Evolutionary conservation across 2,329 filamentous ascomycete genomes (phyloP).

Genomic region (Rutstroemia sp.): DNA sequence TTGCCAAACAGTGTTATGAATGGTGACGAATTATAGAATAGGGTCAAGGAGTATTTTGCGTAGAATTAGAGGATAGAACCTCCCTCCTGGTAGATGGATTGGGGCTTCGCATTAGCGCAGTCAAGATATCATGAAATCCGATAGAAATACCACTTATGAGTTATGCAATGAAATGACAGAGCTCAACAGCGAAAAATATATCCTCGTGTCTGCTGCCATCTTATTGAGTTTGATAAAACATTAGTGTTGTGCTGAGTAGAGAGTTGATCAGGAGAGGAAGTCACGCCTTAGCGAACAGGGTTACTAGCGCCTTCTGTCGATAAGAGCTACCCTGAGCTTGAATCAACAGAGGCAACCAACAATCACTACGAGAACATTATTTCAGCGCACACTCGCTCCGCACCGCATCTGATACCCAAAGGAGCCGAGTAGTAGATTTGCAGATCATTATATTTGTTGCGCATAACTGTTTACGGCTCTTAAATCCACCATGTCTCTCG

Average conservation of each 20-base stretch:
- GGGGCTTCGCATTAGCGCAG: no score
- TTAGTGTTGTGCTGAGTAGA: neutral
- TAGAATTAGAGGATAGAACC: no score
- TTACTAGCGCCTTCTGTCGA: constrained; percentile 9
- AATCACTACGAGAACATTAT: neutral
- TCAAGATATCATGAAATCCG: no score
- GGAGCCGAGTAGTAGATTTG: neutral
- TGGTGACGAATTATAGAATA: constrained; percentile 2
- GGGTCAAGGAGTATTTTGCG: no score
- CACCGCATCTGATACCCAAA: constrained; percentile 8
- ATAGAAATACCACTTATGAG: no score
- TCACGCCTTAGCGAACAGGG: constrained; percentile 5
- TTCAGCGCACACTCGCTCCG: constrained; percentile 3
- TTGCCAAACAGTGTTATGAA: constrained; percentile 31
- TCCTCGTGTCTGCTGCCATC: no score
- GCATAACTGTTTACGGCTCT: neutral
- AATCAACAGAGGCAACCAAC: constrained; percentile 8
- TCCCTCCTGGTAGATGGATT: no score
- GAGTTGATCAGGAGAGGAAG: neutral
- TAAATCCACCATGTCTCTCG: constrained; percentile 65
- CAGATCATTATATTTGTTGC: neutral
- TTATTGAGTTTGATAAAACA: no score
- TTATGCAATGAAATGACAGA: neutral
- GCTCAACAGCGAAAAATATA: neutral
- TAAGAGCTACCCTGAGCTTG: constrained; percentile 11